A percentile compares a stretch with the other conserved stretches of the same genome.
phyloP scores from a whole-genome alignment of 306 rosid genomes.

The Prinsepia uniflora region DNA sequence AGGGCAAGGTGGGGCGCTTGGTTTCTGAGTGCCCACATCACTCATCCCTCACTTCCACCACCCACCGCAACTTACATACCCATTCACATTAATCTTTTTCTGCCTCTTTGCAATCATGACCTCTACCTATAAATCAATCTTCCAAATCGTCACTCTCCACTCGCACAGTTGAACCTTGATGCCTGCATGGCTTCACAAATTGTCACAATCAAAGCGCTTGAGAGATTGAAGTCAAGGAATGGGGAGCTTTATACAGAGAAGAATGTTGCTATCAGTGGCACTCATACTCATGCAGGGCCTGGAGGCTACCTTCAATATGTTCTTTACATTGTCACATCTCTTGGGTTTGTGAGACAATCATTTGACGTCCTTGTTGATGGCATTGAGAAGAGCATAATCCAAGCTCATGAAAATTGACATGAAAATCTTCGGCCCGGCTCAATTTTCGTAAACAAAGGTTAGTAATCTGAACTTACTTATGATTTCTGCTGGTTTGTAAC shows the following conservation, averaged over 20 bases:
- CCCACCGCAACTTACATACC: background rate
- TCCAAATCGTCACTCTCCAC: too few species aligned
- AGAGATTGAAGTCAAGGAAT: slow-evolving; percentile 55
- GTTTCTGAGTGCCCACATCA: background rate
- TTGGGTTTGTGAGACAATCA: slow-evolving; percentile 71
- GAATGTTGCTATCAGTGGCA: slow-evolving; percentile 73
- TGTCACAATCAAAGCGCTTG: slow-evolving; percentile 53
- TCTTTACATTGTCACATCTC: slow-evolving; percentile 58
- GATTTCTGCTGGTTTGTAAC: background rate
- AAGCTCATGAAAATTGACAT: slow-evolving; percentile 68
- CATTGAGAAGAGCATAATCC: slow-evolving; percentile 59
- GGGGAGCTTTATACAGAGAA: slow-evolving; percentile 61
- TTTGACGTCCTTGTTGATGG: slow-evolving; percentile 66
- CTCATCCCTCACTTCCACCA: background rate
- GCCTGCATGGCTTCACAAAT: slow-evolving; percentile 69
- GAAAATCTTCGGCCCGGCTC: slow-evolving; percentile 62
- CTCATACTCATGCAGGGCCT: slow-evolving; percentile 74
- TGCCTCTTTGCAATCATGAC: background rate
- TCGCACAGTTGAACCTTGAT: slow-evolving; percentile 53
- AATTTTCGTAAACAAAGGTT: slow-evolving; percentile 48
- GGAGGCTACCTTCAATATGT: slow-evolving; percentile 77
- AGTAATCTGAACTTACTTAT: slow-evolving; percentile 12
- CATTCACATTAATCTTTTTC: background rate
- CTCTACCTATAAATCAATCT: background rate
- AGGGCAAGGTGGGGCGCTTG: background rate